Evolutionary conservation across 352 stramenopile species (phyloP).

Genomic region (Phytophthora pluvialis): DNA sequence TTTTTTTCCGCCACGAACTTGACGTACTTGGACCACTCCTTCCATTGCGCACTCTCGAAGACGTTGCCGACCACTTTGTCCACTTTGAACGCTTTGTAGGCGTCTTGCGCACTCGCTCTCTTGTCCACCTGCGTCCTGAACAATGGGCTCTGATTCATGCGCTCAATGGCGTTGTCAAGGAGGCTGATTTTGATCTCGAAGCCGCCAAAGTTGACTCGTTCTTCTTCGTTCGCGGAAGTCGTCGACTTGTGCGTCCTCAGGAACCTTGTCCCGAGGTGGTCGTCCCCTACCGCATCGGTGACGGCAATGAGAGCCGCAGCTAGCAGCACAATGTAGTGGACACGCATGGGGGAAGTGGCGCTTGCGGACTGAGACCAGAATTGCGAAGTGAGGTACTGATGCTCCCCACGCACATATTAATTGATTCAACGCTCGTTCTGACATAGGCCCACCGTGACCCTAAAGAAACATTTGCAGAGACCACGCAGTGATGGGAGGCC

Average conservation of each 20-base stretch:
- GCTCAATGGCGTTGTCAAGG: background rate
- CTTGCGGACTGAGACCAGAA: too few species aligned
- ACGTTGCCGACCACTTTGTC: background rate
- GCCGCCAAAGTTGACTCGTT: too few species aligned
- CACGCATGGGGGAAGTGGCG: background rate
- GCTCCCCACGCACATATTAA: too few species aligned
- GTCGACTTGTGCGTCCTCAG: too few species aligned
- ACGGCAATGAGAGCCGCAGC: too few species aligned
- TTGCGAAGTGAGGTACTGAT: too few species aligned
- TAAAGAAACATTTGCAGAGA: too few species aligned
- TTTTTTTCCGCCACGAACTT: background rate
- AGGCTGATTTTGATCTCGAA: background rate
- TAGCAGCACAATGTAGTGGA: background rate
- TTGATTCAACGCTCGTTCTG: too few species aligned
- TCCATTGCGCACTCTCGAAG: background rate
- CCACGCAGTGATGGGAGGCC: too few species aligned
- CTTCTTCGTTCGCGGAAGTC: too few species aligned
- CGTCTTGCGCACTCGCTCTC: background rate
- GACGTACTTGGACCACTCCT: background rate
- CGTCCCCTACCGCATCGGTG: background rate
- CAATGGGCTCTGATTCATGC: background rate
- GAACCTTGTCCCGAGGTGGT: too few species aligned
- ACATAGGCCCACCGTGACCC: too few species aligned
- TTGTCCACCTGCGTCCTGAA: background rate
- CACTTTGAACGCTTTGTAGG: background rate